Evolutionary conservation across 768 basidiomycete species (phyloP).

Genomic region (Atractiella rhizophila): DNA sequence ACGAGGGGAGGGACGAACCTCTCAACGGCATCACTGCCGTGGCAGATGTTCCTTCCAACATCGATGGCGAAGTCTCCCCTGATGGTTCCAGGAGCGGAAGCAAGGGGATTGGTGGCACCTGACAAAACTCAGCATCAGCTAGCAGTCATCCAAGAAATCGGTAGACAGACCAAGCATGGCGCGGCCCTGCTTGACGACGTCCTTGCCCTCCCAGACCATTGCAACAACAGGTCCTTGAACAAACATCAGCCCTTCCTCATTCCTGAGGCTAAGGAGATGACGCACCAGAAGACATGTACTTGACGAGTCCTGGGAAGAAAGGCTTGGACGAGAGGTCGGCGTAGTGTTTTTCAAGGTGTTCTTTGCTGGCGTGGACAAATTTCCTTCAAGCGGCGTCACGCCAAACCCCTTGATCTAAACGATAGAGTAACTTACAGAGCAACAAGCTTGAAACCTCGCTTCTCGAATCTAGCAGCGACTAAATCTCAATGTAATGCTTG

Average conservation of each 20-base stretch:
- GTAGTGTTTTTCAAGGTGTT: constrained; percentile 92
- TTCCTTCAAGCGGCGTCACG: too few relatives aligned
- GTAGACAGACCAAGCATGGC: constrained; percentile 13
- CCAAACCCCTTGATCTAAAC: too few relatives aligned
- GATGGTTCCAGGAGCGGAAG: constrained; percentile 47
- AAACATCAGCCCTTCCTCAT: neutral
- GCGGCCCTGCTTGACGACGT: constrained; percentile 25
- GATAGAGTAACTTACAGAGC: too few relatives aligned
- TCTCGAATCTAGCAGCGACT: constrained; percentile 89
- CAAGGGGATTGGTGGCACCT: constrained; percentile 86
- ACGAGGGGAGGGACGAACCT: too few relatives aligned
- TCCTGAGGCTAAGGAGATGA: neutral
- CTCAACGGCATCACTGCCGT: constrained; percentile 4
- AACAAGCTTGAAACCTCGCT: constrained; percentile 89
- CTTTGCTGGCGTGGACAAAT: constrained; percentile 48
- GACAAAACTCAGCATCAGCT: constrained; percentile 22
- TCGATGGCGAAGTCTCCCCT: constrained; percentile 31
- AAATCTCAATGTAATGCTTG: constrained; percentile 47
- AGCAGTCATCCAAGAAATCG: constrained; percentile 56
- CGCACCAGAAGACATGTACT: constrained; percentile 54
- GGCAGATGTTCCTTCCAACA: constrained; percentile 53
- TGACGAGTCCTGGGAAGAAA: constrained; percentile 91
- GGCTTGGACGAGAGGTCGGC: constrained; percentile 75
- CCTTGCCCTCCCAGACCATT: constrained; percentile 74
- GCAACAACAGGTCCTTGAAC: constrained; percentile 69